phyloP scores from a whole-genome alignment of 2,329 filamentous ascomycete genomes.

The Talaromyces atroroseus region DNA sequence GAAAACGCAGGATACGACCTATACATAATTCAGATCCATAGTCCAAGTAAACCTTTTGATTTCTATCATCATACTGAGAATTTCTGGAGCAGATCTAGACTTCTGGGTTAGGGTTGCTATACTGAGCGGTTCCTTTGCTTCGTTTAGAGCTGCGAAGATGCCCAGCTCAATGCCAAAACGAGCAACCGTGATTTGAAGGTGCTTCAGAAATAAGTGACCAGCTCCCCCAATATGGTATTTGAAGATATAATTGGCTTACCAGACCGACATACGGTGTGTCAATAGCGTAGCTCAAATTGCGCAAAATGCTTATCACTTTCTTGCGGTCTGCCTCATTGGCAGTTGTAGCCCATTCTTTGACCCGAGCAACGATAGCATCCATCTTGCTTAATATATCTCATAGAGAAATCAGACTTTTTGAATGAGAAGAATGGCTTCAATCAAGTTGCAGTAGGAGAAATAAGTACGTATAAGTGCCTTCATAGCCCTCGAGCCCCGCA shows the following conservation, averaged over 20 bases:
- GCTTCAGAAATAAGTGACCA: conserved; percentile 9
- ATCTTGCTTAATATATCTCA: neutral
- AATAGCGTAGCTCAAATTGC: conserved; percentile 13
- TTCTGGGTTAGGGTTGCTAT: conserved; percentile 13
- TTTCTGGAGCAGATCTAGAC: conserved; percentile 6
- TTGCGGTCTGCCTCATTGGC: conserved; percentile 15
- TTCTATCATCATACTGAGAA: neutral
- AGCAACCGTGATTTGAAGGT: conserved; percentile 16
- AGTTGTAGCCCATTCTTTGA: conserved; percentile 14
- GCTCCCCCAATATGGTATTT: neutral
- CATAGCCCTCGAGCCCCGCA: no score
- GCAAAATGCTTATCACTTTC: conserved; percentile 15
- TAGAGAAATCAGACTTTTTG: no score
- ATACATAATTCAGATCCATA: neutral
- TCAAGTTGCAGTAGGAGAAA: no score
- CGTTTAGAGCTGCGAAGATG: conserved; percentile 16
- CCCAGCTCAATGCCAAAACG: conserved; percentile 18
- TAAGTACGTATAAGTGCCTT: no score
- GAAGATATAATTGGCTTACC: neutral
- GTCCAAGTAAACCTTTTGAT: neutral
- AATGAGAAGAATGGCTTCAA: no score
- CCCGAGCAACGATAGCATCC: conserved; percentile 13
- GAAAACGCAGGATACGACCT: neutral
- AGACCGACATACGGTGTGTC: conserved; percentile 15
- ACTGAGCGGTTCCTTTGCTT: conserved; percentile 13